Conservation (phyloP, 73 alveolate genomes). For the Stentor coeruleus region DNA sequence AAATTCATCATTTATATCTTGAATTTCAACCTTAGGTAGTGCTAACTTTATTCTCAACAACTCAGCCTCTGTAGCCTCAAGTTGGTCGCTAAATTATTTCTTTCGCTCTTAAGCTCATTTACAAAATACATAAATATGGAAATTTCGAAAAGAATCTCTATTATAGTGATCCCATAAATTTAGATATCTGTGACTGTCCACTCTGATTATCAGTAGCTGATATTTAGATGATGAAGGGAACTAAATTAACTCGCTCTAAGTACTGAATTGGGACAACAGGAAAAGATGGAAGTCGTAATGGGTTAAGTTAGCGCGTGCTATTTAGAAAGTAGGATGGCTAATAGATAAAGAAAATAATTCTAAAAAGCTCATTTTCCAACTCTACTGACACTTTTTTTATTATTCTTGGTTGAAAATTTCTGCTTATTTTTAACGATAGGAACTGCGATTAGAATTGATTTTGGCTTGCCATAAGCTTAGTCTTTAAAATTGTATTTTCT, state of each 20-base stretch:
- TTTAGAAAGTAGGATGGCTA: no score
- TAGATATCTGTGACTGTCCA: no score
- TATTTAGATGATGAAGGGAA: no score
- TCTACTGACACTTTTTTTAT: neutral
- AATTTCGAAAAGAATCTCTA: no score
- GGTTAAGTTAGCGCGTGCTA: no score
- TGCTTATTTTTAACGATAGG: neutral
- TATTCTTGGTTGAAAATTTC: neutral
- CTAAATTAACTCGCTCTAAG: no score
- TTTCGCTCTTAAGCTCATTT: neutral
- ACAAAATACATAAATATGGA: no score
- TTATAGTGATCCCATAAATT: no score
- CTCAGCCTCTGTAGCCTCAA: slow-evolving; percentile 14
- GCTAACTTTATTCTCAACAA: neutral
- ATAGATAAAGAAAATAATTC: no score
- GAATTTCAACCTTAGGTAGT: neutral
- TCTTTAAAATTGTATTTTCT: neutral
- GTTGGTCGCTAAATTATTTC: neutral
- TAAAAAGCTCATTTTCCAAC: neutral
- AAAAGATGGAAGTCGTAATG: no score
- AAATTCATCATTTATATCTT: neutral
- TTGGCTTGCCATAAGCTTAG: neutral
- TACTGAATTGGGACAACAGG: no score
- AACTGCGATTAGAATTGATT: neutral
- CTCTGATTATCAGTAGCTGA: no score